Evolutionary conservation across 2,329 filamentous ascomycete genomes (phyloP).

Genomic region (Colletotrichum sidae): DNA sequence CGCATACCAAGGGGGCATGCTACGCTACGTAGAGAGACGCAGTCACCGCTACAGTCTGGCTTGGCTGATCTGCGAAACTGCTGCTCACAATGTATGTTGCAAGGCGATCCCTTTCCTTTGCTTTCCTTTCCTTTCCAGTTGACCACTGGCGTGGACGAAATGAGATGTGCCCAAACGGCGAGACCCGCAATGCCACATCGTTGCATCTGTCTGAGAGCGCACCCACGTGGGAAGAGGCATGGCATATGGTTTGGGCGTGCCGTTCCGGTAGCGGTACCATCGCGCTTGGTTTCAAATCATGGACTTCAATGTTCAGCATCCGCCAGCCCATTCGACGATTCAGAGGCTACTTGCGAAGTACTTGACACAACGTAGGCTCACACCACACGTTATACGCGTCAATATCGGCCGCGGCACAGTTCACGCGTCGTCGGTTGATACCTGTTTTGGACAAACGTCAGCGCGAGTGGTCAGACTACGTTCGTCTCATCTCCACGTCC

Average conservation of each 20-base stretch:
- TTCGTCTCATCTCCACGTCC: no score
- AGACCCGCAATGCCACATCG: neutral
- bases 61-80: slow-evolving; percentile 23
- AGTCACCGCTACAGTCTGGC: neutral
- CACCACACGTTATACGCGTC: no score
- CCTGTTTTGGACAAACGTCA: slow-evolving; percentile 7
- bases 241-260: neutral
- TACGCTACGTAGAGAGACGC: neutral
- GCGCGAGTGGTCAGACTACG: slow-evolving; percentile 1
- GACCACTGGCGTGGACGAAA: neutral
- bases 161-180: no score
- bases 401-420: no score
- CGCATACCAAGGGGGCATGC: neutral
- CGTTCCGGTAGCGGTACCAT: neutral
- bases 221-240: slow-evolving; percentile 25
- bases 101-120: neutral
- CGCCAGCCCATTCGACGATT: no score
- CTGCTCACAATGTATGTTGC: slow-evolving; percentile 25
- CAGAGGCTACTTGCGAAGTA: no score
- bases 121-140: slow-evolving; percentile 1
- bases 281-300: neutral
- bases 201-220: slow-evolving; percentile 15
- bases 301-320: no score
- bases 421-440: no score
- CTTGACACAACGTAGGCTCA: no score